Base-by-base conservation (phyloP, 345 rosid genomes). In the Euphorbia lathyris region DNA sequence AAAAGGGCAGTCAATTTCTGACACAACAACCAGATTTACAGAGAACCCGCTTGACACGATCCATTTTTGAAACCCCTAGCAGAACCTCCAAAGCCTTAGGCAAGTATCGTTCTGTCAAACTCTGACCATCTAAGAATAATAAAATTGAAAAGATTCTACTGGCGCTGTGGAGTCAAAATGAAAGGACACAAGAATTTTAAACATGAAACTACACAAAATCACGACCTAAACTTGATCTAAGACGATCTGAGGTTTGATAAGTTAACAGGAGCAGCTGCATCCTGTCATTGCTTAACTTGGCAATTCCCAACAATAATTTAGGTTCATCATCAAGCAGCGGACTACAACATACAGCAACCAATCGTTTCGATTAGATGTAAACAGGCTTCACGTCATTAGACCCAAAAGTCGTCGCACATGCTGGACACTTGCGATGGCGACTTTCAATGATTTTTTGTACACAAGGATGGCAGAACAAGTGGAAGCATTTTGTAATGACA, bases 401-500 rank as follows among this genome's bases (percentile, higher is more conserved):
- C 58, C 99, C 96, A 66, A 96, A 92, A 83, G 90, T 92, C 52
- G 90, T 83, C 19, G 86, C 78, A 70, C 99, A 96, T 4, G 79
- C 81, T 12, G 97, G 97, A 75, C 98, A 96, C 77, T 92, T 96
- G 67, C 96, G 87, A 58, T 89, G 96, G 34, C 98, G 88, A 66
- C 84, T 86, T 83, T 77, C 96, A 17, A 70, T 74, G 58, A 89
- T 80, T 78, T 79, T 92, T 76, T 87, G 96, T 38, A 96, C 84
- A 74, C 98, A 96, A 56, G 86, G 80, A 61, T 82, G 88, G 89
- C 98, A 96, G 85, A 92, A 92, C 78, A 96, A 79, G 70, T 92
- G 99, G 80, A 80, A 96, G 85, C 99, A 96, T 70, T 89, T 96
- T 64, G 97, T 96, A 78, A 96, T 92, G 77, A 92, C 99, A 58